phyloP scores from a whole-genome alignment of 208 protist species.

The Wallacemonas sp. region DNA sequence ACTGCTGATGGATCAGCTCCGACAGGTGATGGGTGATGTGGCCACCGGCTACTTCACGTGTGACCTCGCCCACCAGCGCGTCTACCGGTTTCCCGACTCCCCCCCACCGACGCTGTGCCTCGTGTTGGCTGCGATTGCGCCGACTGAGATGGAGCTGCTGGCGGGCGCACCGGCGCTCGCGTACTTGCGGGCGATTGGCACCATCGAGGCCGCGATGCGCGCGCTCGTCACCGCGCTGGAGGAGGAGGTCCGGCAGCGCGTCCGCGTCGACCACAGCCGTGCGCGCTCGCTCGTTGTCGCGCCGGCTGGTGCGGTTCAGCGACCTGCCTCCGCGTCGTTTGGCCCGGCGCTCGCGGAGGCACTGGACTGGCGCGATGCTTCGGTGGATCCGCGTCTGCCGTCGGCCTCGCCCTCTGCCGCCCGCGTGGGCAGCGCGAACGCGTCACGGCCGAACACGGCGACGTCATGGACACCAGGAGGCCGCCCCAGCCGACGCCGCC shows the following conservation, averaged over 20 bases:
- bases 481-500: neutral
- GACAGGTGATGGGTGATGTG: conserved; percentile 21
- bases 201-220: conserved; percentile 37
- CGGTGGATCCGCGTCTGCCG: neutral
- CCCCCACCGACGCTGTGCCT: conserved; percentile 55
- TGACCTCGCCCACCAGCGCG: neutral
- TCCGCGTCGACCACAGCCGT: neutral
- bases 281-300: too few relatives aligned
- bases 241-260: conserved; percentile 20
- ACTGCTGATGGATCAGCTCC: conserved; percentile 25
- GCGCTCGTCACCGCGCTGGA: conserved; percentile 28
- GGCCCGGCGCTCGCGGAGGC: neutral
- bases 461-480: neutral
- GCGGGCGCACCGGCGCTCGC: conserved; percentile 32
- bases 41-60: neutral
- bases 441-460: neutral
- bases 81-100: conserved; percentile 15
- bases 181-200: conserved; percentile 55
- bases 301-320: too few relatives aligned
- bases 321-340: neutral
- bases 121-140: conserved; percentile 48
- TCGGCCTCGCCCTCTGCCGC: neutral
- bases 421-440: neutral
- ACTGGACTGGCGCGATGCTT: conserved; percentile 7
- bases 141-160: conserved; percentile 33